Evolutionary conservation across 805 yeast species (phyloP).

Genomic region (Saccharomycopsis babjevae): DNA sequence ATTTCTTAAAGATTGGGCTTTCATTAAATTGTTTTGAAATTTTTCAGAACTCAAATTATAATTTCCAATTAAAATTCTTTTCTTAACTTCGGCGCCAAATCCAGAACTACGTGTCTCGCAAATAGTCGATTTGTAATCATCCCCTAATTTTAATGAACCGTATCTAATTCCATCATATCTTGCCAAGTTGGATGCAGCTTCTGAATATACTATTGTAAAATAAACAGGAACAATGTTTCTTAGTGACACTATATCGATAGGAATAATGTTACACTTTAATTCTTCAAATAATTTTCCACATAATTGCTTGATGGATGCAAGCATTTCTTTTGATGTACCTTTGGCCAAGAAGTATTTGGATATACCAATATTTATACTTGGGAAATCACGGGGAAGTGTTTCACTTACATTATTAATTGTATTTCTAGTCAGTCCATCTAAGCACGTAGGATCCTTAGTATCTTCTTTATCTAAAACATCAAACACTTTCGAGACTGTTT

Average conservation of each 20-base stretch:
- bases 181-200: slow-evolving; percentile 86
- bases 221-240: slow-evolving; percentile 65
- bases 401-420: slow-evolving; percentile 19
- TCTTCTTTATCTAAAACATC: slow-evolving; percentile 51
- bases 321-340: slow-evolving; percentile 40
- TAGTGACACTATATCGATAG: slow-evolving; percentile 64
- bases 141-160: slow-evolving; percentile 37
- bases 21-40: slow-evolving; percentile 58
- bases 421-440: slow-evolving; percentile 30
- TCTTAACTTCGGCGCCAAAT: slow-evolving; percentile 76
- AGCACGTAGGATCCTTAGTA: slow-evolving; percentile 68
- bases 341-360: slow-evolving; percentile 55
- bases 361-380: slow-evolving; percentile 51
- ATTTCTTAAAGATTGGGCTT: slow-evolving; percentile 62
- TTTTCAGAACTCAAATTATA: slow-evolving; percentile 72
- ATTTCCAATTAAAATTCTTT: slow-evolving; percentile 78
- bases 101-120: slow-evolving; percentile 51
- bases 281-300: slow-evolving; percentile 33
- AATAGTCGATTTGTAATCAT: slow-evolving; percentile 31
- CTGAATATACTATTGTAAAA: slow-evolving; percentile 83
- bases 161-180: slow-evolving; percentile 86
- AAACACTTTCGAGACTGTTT: slow-evolving; percentile 39
- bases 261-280: slow-evolving; percentile 37
- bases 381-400: slow-evolving; percentile 5
- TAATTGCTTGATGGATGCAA: slow-evolving; percentile 36